Evolutionary conservation across 2,329 filamentous ascomycete species (phyloP).

Genomic region (Penicillium occitanis): DNA sequence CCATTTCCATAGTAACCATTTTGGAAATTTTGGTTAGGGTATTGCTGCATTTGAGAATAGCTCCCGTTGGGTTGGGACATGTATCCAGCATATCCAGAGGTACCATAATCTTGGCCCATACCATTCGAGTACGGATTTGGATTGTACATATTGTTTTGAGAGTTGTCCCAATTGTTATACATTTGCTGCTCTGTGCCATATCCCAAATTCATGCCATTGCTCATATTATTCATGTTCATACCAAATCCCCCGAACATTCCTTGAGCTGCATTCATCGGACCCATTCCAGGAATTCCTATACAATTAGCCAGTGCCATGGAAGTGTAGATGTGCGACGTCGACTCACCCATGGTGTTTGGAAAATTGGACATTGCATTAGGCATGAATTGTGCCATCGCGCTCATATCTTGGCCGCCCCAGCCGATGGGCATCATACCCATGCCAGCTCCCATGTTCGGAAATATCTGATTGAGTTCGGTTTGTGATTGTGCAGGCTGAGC

Average conservation of each 20-base stretch:
- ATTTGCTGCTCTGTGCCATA: conserved; percentile 57
- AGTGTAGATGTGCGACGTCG: neutral
- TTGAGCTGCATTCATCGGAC: conserved; percentile 54
- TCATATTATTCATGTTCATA: conserved; percentile 87
- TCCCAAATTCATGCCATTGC: conserved; percentile 72
- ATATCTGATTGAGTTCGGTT: conserved; percentile 21
- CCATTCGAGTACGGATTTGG: conserved; percentile 71
- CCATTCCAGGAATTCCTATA: conserved; percentile 75
- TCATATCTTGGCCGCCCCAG: conserved; percentile 65
- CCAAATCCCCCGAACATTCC: conserved; percentile 52
- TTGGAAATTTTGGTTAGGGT: conserved; percentile 63
- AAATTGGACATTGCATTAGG: conserved; percentile 55
- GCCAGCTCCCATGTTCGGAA: conserved; percentile 41
- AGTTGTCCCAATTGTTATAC: conserved; percentile 78
- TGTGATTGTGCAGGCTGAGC: conserved; percentile 24
- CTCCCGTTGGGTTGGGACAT: conserved; percentile 75
- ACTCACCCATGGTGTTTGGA: conserved; percentile 88
- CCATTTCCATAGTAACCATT: conserved; percentile 78
- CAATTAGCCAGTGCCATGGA: conserved; percentile 26
- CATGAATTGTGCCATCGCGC: conserved; percentile 69
- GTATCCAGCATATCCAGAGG: conserved; percentile 67
- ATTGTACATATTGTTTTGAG: conserved; percentile 72
- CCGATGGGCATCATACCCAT: conserved; percentile 59
- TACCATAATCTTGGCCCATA: conserved; percentile 80
- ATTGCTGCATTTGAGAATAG: conserved; percentile 62